Evolutionary conservation across 306 rosid genomes (phyloP).

Genomic region (Rubus parviflorus): DNA sequence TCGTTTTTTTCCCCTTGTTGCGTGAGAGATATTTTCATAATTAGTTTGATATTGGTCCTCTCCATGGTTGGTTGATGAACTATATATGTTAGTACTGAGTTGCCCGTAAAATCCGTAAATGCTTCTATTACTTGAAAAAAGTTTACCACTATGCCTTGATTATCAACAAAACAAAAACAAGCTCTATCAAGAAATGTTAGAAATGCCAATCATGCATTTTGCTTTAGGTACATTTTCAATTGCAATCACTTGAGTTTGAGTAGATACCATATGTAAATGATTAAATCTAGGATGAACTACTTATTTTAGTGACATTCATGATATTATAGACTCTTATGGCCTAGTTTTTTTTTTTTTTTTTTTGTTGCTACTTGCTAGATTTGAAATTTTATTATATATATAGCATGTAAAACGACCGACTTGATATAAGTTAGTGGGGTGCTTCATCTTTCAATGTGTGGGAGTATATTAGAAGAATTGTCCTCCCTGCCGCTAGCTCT

Average conservation of each 20-base stretch:
- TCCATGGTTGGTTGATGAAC: too few relatives aligned
- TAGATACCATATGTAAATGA: neutral
- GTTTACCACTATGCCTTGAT: too few relatives aligned
- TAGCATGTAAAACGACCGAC: neutral
- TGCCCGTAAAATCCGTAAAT: too few relatives aligned
- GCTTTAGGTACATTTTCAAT: neutral
- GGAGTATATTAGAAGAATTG: neutral
- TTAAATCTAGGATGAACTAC: neutral
- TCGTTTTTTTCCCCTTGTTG: too few relatives aligned
- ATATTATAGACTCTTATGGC: neutral
- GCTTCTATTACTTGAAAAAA: neutral
- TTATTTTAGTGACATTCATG: neutral
- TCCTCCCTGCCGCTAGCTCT: neutral
- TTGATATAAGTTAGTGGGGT: neutral
- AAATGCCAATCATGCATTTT: neutral
- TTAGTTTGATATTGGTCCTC: too few relatives aligned
- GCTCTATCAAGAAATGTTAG: neutral
- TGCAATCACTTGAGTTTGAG: slow-evolving; percentile 2
- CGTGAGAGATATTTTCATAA: too few relatives aligned
- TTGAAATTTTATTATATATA: neutral
- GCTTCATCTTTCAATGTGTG: neutral
- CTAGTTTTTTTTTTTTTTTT: neutral
- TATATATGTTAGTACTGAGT: too few relatives aligned
- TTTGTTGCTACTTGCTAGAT: neutral
- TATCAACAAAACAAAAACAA: neutral